Conservation (phyloP, 257 asterid genomes). For the Solanum piurae region DNA sequence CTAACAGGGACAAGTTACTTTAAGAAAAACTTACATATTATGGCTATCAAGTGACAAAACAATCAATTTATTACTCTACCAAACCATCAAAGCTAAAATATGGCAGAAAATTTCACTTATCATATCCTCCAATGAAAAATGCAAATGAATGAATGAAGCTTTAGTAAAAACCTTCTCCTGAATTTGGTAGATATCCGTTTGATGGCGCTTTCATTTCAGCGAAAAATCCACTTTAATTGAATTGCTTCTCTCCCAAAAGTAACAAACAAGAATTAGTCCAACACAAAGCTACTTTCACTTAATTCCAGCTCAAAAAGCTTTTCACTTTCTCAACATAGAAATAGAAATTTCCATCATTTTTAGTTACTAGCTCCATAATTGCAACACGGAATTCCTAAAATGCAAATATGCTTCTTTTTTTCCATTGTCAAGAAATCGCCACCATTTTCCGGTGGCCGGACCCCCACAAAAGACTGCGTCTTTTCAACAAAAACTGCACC, state of each 20-base stretch:
- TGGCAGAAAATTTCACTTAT: neutral
- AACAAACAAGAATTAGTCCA: too few species aligned
- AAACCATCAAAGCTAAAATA: neutral
- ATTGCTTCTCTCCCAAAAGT: neutral
- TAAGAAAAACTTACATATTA: neutral
- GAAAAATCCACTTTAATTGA: neutral
- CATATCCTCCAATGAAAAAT: neutral
- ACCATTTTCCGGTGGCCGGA: neutral
- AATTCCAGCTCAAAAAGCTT: neutral
- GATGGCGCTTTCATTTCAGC: constrained; percentile 68
- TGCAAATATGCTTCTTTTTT: neutral
- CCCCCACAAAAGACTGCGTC: neutral
- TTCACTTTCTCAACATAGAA: neutral
- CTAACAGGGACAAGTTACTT: neutral
- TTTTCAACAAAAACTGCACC: neutral
- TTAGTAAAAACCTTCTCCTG: constrained; percentile 63
- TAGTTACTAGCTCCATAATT: neutral
- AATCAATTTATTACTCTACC: neutral
- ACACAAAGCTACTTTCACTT: neutral
- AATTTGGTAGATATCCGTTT: constrained; percentile 56
- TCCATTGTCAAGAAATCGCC: neutral
- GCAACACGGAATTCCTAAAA: neutral
- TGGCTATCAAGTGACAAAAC: neutral
- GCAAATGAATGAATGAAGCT: neutral
- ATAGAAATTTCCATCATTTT: neutral